Base-by-base conservation (phyloP, 1,284 basidiomycete genomes). In the Xerocomus nothofagi region DNA sequence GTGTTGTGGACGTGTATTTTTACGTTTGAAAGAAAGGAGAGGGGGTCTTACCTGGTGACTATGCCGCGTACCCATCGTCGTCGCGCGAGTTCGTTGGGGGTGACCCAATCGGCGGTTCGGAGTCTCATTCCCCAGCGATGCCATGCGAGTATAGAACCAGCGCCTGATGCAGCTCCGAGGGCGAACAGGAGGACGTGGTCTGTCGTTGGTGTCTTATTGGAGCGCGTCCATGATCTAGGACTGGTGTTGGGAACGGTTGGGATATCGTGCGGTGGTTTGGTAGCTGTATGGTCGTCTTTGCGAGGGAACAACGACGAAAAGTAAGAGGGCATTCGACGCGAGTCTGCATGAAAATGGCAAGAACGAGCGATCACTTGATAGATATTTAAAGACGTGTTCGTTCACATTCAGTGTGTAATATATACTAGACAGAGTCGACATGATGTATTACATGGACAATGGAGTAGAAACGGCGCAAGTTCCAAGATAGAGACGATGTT, bases 11-110 rank as follows among this genome's bases (percentile, higher is more conserved):
- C 8, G 26, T 26, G 24, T n/a, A n/a, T n/a, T n/a, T n/a, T n/a
- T n/a, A n/a, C n/a, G n/a, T n/a, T n/a, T n/a, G n/a, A n/a, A n/a
- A n/a, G n/a, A n/a, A n/a, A n/a, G n/a, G n/a, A n/a, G n/a, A n/a
- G 9, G 24, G 24, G 31, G 12, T 21, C 77, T 59, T 61, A 88
- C 88, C 76, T 82, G 5, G 88, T 89, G 17, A 92, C 88, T 8
- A 80, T 70, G 6, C 90, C 90, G 57, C 78, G 83, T 33, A 91
- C 72, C 84, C 84, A 86, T 41, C 76, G 73, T 51, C 73, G 77
- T 54, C 74, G 71, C n/a, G 68, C 62, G 39, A 88, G 64, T 41
- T 82, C 69, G 49, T 79, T 70, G 0, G 80, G 80, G 1, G 82
- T 84, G 29, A 91, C 72, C 74, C 80, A 86, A 29, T 86, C 82